These are phyloP conservation scores for Aspergillus sp. DNA, from an alignment of 2,329 filamentous ascomycete genomes.

Conservation along the genomic window DNA sequence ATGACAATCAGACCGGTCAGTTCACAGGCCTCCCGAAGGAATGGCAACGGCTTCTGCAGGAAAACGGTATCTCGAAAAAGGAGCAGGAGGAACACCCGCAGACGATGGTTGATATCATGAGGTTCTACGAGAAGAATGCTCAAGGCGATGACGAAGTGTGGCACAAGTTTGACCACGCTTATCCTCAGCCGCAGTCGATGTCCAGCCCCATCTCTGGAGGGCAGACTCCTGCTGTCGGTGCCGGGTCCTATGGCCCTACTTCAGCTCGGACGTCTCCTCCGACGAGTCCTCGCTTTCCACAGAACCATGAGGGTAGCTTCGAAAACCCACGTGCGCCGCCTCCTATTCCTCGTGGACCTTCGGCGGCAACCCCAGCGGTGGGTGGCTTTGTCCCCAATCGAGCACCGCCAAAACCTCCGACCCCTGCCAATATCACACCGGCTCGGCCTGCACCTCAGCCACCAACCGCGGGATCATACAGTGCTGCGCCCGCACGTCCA, in stretches of 20 bases:
- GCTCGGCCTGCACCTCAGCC: constrained; percentile 48
- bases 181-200: constrained; percentile 53
- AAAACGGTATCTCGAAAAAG: constrained; percentile 93
- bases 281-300: constrained; percentile 81
- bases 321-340: constrained; percentile 94
- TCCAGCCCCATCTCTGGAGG: constrained; percentile 44
- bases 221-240: constrained; percentile 40
- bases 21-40: constrained; percentile 96
- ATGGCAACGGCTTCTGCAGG: constrained; percentile 94
- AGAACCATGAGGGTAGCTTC: constrained; percentile 90
- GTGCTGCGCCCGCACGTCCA: constrained; percentile 50
- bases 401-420: constrained; percentile 84
- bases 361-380: constrained; percentile 53
- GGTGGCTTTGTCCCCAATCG: constrained; percentile 73
- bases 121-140: constrained; percentile 94
- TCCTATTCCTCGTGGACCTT: constrained; percentile 67
- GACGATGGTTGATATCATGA: constrained; percentile 92
- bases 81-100: constrained; percentile 95
- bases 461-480: constrained; percentile 44
- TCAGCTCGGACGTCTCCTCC: constrained; percentile 72
- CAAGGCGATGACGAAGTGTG: constrained; percentile 84
- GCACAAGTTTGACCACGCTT: constrained; percentile 93
- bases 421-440: constrained; percentile 40
- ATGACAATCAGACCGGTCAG: constrained; percentile 92
- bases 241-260: constrained; percentile 54